A percentile compares a stretch with the other conserved stretches of the same genome.
These are phyloP conservation scores for Pythium plurisporium DNA, from an alignment of 352 stramenopile genomes.

Conservation along the genomic window DNA sequence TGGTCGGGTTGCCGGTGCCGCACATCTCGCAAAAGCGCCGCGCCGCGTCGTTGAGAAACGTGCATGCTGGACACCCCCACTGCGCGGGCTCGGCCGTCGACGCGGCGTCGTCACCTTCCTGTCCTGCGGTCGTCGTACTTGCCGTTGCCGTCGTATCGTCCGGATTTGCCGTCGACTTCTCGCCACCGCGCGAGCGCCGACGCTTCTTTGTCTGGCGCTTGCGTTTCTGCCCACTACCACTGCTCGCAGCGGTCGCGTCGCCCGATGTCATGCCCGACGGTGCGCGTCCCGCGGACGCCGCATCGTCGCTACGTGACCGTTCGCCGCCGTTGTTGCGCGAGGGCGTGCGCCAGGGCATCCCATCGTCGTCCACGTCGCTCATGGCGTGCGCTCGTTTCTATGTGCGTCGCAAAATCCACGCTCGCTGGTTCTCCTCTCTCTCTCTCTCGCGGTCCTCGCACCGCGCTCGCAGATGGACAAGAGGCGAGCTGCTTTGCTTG, in stretches of 20 bases:
- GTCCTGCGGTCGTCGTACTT: background rate
- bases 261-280: too few relatives aligned
- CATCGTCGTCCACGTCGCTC: background rate
- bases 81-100: constrained; percentile 14
- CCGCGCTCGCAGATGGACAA: background rate
- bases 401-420: background rate
- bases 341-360: constrained; percentile 1
- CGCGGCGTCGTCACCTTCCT: background rate
- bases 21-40: constrained; percentile 77
- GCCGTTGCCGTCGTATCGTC: background rate
- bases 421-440: background rate
- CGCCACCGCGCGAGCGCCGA: background rate
- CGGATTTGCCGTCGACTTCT: background rate
- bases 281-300: too few relatives aligned
- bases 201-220: constrained; percentile 20
- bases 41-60: constrained; percentile 59
- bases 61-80: constrained; percentile 68
- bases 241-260: too few relatives aligned
- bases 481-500: background rate
- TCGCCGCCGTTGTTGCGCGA: constrained; percentile 1
- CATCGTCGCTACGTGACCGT: background rate
- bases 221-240: constrained; percentile 17
- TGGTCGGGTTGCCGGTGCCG: constrained; percentile 48
- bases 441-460: background rate
- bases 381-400: background rate